Percentiles rank a stretch among this genome's conserved stretches.
These are phyloP conservation scores for Colletotrichum lupini DNA, from an alignment of 2,329 filamentous ascomycete species.

Conservation along the genomic window DNA sequence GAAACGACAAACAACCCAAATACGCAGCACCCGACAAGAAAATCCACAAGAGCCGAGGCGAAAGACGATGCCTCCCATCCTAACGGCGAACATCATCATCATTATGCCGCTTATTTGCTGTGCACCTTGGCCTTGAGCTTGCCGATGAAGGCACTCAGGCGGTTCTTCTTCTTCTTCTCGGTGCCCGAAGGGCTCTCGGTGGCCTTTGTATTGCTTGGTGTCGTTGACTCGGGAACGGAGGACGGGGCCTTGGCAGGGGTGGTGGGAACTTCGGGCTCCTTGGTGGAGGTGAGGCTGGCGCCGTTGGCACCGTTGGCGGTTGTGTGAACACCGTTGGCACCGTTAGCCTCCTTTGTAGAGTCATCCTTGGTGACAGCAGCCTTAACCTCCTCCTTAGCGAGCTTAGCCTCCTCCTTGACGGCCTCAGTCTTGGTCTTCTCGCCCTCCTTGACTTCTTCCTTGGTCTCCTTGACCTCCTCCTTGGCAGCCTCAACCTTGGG, in stretches of 20 bases:
- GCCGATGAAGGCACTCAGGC: conserved; percentile 71
- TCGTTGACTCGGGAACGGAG: conserved; percentile 32
- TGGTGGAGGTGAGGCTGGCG: conserved; percentile 36
- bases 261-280: conserved; percentile 32
- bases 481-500: conserved; percentile 40
- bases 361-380: conserved; percentile 31
- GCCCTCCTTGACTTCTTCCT: conserved; percentile 29
- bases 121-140: conserved; percentile 63
- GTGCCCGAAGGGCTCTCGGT: conserved; percentile 40
- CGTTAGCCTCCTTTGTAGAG: conserved; percentile 12
- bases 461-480: conserved; percentile 36
- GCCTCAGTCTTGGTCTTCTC: conserved; percentile 36
- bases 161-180: conserved; percentile 75
- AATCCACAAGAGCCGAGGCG: conserved; percentile 47
- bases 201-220: conserved; percentile 43
- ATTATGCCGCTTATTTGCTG: conserved; percentile 37
- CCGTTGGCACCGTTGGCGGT: conserved; percentile 37
- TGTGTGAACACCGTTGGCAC: conserved; percentile 34
- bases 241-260: conserved; percentile 35
- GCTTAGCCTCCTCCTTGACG: conserved; percentile 36
- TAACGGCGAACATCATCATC: conserved; percentile 23
- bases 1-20: conserved; percentile 36
- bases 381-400: conserved; percentile 36
- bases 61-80: conserved; percentile 41
- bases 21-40: conserved; percentile 49